phyloP scores from a whole-genome alignment of 1,139 yeast genomes.

The Pneumocystis jirovecii region DNA sequence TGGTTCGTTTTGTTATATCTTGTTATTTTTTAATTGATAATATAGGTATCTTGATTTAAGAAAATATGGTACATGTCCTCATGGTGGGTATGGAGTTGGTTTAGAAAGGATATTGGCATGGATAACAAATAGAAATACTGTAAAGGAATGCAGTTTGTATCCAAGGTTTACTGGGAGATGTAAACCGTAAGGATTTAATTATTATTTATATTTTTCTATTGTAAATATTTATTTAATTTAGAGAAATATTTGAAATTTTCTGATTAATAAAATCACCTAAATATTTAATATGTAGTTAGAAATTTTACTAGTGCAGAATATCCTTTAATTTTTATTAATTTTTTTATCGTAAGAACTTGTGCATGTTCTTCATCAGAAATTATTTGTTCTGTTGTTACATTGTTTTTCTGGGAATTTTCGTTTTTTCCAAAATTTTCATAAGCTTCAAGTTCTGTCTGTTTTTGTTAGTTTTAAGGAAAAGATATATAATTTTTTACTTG shows the following conservation, averaged over 20 bases:
- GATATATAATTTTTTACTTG: not conserved
- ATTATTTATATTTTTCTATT: not conserved
- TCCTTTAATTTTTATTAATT: not conserved
- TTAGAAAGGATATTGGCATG: slow-evolving; percentile 96
- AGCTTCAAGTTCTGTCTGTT: not conserved
- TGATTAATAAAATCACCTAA: not conserved
- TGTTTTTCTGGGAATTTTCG: not conserved
- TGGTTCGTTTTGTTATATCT: slow-evolving; percentile 40
- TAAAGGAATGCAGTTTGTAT: slow-evolving; percentile 71
- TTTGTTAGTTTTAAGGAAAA: not conserved
- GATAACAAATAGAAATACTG: slow-evolving; percentile 89
- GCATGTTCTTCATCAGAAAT: not conserved
- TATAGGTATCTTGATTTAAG: slow-evolving; percentile 53
- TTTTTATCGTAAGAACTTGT: not conserved
- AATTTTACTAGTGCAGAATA: not conserved
- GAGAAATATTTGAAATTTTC: not conserved
- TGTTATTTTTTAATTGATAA: not conserved
- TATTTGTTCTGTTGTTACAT: not conserved
- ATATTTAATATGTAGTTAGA: not conserved
- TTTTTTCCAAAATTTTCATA: not conserved
- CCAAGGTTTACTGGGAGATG: slow-evolving; percentile 98
- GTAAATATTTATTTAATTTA: not conserved
- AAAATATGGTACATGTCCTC: slow-evolving; percentile 94
- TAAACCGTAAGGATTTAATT: slow-evolving; percentile 44
- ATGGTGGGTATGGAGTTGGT: slow-evolving; percentile 98